phyloP scores from a whole-genome alignment of 768 basidiomycete species.

The Psilocybe azurescens region DNA sequence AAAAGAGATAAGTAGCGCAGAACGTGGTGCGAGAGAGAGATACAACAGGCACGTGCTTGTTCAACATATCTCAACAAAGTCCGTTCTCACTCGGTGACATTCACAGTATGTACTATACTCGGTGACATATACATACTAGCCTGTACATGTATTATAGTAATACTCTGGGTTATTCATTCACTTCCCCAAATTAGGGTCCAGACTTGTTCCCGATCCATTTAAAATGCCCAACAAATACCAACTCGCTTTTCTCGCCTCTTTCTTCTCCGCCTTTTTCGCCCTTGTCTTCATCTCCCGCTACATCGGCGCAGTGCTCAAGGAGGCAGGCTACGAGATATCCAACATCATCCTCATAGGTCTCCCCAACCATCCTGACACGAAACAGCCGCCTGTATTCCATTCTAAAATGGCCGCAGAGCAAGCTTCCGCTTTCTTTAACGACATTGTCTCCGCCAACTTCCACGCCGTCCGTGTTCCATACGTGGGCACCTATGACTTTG shows the following conservation, averaged over 20 bases:
- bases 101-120: constrained; percentile 4
- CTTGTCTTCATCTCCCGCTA: constrained; percentile 52
- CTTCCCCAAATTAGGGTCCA: not conserved
- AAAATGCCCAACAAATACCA: constrained; percentile 65
- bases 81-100: constrained; percentile 15
- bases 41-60: constrained; percentile 18
- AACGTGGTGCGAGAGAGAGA: not conserved
- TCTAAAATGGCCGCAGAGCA: constrained; percentile 6
- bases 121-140: not conserved
- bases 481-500: constrained; percentile 42
- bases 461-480: constrained; percentile 40
- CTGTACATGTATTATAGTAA: not conserved
- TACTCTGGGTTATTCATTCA: too few relatives aligned
- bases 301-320: constrained; percentile 47
- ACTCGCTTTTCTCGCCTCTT: constrained; percentile 57
- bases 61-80: constrained; percentile 6
- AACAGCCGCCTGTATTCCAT: constrained; percentile 13
- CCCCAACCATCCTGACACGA: constrained; percentile 27
- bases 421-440: constrained; percentile 1
- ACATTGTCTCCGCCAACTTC: constrained; percentile 27
- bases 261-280: constrained; percentile 48
- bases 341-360: constrained; percentile 70
- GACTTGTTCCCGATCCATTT: constrained; percentile 12
- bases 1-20: constrained; percentile 23
- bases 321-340: constrained; percentile 61